Percentiles rank a stretch among this genome's conserved stretches.
Conservation (phyloP, 192 early-diverging fungal species). For the Coemansia sp. region DNA sequence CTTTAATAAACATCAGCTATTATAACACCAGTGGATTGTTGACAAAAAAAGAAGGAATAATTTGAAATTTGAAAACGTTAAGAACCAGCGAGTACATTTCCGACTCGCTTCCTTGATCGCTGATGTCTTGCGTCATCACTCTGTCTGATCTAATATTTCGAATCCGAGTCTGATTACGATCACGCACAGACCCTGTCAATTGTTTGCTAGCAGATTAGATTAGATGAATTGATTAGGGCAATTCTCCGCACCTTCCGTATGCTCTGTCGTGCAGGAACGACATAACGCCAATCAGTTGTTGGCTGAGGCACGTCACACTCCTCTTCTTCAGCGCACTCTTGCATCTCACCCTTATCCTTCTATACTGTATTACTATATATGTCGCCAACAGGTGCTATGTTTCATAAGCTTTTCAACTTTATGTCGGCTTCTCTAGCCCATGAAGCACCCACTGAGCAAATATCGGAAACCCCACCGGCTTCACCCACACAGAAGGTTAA, state of each 20-base stretch:
- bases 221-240: not conserved
- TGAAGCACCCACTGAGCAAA: not conserved
- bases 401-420: not conserved
- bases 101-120: not conserved
- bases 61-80: not conserved
- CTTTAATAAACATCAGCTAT: not conserved
- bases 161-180: not conserved
- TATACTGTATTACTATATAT: not conserved
- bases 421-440: not conserved
- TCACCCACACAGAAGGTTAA: constrained; percentile 1
- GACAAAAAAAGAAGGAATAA: not conserved
- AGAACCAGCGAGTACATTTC: not conserved
- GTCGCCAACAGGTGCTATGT: not conserved
- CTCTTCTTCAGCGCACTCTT: not conserved
- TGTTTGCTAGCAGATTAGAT: not conserved
- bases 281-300: not conserved
- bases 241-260: not conserved
- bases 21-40: not conserved
- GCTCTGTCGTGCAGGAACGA: not conserved
- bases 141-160: not conserved
- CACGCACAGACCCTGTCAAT: not conserved
- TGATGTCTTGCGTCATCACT: not conserved
- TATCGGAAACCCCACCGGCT: not conserved
- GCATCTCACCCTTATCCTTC: not conserved
- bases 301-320: not conserved